Percentiles rank a stretch among this genome's conserved stretches.
Evolutionary conservation across 305 asterid genomes (phyloP).

Genomic region (Fraxinus xanthoxyloides): DNA sequence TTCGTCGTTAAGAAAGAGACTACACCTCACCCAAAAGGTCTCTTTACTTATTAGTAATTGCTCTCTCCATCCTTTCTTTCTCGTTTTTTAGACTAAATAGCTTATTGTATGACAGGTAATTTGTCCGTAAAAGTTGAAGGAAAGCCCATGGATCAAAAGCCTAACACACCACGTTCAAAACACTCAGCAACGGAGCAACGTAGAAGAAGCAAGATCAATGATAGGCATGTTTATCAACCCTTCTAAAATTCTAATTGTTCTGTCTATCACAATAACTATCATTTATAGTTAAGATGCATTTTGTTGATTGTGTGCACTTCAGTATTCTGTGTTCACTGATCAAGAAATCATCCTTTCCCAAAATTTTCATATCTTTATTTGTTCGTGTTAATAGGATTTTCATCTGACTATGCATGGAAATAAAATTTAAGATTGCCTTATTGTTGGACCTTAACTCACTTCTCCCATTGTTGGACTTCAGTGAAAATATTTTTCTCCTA

Average conservation of each 20-base stretch:
- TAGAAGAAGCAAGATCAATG: constrained; percentile 96
- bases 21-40: constrained; percentile 65
- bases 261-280: not conserved
- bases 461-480: not conserved
- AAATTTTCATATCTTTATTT: not conserved
- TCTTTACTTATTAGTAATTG: constrained; percentile 12
- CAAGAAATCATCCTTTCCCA: not conserved
- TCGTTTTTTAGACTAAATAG: constrained; percentile 12
- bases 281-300: not conserved
- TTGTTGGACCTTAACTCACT: not conserved
- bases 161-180: constrained; percentile 92
- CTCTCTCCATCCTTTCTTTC: not conserved
- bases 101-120: constrained; percentile 42
- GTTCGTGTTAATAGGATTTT: not conserved
- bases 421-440: not conserved
- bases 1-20: constrained; percentile 66
- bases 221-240: constrained; percentile 58
- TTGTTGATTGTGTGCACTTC: constrained; percentile 8
- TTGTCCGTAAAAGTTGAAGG: constrained; percentile 67
- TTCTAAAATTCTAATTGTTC: not conserved
- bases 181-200: constrained; percentile 99
- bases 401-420: not conserved
- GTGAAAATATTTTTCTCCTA: not conserved
- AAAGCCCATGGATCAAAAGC: constrained; percentile 62
- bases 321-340: not conserved